Conservation (phyloP, 2,329 filamentous ascomycete genomes). For the Aspergillus ustus region DNA sequence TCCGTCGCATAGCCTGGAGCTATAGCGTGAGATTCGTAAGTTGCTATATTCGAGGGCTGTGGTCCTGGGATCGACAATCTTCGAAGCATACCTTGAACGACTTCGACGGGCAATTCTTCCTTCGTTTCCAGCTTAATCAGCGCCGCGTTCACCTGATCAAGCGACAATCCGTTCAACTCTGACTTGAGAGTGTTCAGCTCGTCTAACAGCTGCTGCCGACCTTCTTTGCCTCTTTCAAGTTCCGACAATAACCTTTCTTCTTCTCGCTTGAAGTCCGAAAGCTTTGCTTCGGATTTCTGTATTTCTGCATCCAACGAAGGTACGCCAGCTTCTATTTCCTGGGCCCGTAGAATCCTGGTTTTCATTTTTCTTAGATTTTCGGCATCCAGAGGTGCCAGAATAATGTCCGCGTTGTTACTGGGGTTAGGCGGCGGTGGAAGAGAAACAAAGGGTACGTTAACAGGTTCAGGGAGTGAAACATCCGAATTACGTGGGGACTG, state of each 20-base stretch:
- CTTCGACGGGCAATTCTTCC: constrained; percentile 19
- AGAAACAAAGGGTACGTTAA: not conserved
- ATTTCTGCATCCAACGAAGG: constrained; percentile 53
- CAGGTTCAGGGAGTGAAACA: constrained; percentile 26
- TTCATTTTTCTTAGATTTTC: constrained; percentile 38
- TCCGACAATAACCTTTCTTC: constrained; percentile 50
- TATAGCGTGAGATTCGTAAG: constrained; percentile 9
- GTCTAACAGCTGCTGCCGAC: constrained; percentile 49
- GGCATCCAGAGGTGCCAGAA: constrained; percentile 22
- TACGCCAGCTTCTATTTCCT: constrained; percentile 55
- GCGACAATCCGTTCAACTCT: constrained; percentile 52
- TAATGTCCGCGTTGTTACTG: not conserved
- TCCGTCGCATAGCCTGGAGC: constrained; percentile 3
- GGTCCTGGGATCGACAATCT: constrained; percentile 5
- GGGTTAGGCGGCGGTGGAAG: not conserved
- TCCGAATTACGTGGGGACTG: constrained; percentile 40
- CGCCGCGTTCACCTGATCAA: constrained; percentile 49
- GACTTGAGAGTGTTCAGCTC: constrained; percentile 56
- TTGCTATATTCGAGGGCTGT: constrained; percentile 5
- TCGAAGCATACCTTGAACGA: constrained; percentile 28
- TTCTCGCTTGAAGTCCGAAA: constrained; percentile 39
- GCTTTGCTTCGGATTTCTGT: constrained; percentile 37
- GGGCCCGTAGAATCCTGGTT: constrained; percentile 48
- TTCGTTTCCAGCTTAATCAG: constrained; percentile 28
- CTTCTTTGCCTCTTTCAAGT: constrained; percentile 50